Evolutionary conservation across 495 filamentous ascomycete genomes (phyloP).

Genomic region (Daldinia grandis): DNA sequence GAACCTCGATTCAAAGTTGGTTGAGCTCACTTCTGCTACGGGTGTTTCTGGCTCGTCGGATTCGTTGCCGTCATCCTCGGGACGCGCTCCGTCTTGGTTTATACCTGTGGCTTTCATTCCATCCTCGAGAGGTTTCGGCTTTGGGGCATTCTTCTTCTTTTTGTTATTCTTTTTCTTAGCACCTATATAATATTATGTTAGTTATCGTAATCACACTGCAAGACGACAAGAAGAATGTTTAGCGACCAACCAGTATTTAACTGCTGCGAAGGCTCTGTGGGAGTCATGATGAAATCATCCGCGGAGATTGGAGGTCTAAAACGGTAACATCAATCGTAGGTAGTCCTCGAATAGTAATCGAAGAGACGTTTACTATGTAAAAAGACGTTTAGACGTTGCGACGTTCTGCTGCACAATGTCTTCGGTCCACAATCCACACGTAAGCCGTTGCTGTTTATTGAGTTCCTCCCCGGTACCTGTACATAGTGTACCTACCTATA

Average conservation of each 20-base stretch:
- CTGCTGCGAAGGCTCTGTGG: slow-evolving; percentile 44
- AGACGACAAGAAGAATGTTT: slow-evolving; percentile 6
- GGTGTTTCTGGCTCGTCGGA: slow-evolving; percentile 32
- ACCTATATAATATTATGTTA: slow-evolving; percentile 48
- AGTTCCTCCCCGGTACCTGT: slow-evolving; percentile 23
- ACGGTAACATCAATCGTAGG: slow-evolving; percentile 14
- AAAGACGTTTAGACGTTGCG: slow-evolving; percentile 24
- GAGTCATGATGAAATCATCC: slow-evolving; percentile 44
- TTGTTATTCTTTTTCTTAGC: slow-evolving; percentile 74
- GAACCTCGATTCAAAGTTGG: background rate
- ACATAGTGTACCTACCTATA: too few relatives aligned
- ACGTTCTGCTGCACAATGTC: slow-evolving; percentile 19
- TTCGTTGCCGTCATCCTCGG: slow-evolving; percentile 50
- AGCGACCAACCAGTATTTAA: slow-evolving; percentile 40
- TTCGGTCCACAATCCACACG: slow-evolving; percentile 30
- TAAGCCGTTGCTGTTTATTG: slow-evolving; percentile 35
- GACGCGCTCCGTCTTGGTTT: slow-evolving; percentile 44
- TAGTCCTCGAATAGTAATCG: slow-evolving; percentile 18
- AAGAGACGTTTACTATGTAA: background rate
- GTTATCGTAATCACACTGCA: slow-evolving; percentile 12
- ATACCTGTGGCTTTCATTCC: slow-evolving; percentile 46
- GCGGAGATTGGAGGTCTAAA: slow-evolving; percentile 19
- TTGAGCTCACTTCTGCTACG: slow-evolving; percentile 19
- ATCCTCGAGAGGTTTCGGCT: slow-evolving; percentile 50
- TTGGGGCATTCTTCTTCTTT: slow-evolving; percentile 69